Conservation (phyloP, 2,329 filamentous ascomycete species). For the Fusarium nisikadoi region DNA sequence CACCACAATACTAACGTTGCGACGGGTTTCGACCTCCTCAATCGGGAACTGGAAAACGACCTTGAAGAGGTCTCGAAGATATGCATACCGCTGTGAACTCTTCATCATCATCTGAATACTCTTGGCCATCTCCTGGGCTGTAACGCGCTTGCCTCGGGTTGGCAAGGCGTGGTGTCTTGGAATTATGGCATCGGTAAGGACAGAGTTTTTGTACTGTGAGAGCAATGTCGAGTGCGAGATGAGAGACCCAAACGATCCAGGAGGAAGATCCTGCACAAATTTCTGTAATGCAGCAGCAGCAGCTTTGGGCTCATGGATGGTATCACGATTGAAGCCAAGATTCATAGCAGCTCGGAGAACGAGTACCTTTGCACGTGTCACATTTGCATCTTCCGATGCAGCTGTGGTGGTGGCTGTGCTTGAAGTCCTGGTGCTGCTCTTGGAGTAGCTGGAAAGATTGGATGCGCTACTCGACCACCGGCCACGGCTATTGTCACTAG, state of each 20-base stretch:
- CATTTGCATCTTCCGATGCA: slow-evolving; percentile 77
- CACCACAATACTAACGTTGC: slow-evolving; percentile 70
- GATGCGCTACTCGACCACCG: slow-evolving; percentile 87
- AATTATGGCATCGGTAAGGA: slow-evolving; percentile 75
- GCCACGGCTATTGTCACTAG: slow-evolving; percentile 66
- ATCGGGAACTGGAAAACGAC: slow-evolving; percentile 86
- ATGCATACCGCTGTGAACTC: slow-evolving; percentile 75
- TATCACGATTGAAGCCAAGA: slow-evolving; percentile 77
- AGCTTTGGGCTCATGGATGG: slow-evolving; percentile 56
- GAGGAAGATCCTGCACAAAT: slow-evolving; percentile 80
- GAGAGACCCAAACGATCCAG: slow-evolving; percentile 80
- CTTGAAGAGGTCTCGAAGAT: slow-evolving; percentile 83
- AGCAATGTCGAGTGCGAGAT: slow-evolving; percentile 77
- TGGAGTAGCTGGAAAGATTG: slow-evolving; percentile 82
- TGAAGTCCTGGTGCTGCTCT: slow-evolving; percentile 71
- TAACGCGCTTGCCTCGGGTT: slow-evolving; percentile 66
- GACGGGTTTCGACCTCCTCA: slow-evolving; percentile 78
- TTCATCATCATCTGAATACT: slow-evolving; percentile 81
- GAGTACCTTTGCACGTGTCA: slow-evolving; percentile 80
- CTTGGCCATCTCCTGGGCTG: slow-evolving; percentile 80
- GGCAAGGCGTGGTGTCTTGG: slow-evolving; percentile 57
- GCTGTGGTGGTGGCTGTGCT: slow-evolving; percentile 79
- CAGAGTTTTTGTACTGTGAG: slow-evolving; percentile 82
- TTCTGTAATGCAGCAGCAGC: slow-evolving; percentile 70
- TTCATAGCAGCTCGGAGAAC: slow-evolving; percentile 89